Conservation (phyloP, 306 rosid genomes). For the Trifolium fragiferum region DNA sequence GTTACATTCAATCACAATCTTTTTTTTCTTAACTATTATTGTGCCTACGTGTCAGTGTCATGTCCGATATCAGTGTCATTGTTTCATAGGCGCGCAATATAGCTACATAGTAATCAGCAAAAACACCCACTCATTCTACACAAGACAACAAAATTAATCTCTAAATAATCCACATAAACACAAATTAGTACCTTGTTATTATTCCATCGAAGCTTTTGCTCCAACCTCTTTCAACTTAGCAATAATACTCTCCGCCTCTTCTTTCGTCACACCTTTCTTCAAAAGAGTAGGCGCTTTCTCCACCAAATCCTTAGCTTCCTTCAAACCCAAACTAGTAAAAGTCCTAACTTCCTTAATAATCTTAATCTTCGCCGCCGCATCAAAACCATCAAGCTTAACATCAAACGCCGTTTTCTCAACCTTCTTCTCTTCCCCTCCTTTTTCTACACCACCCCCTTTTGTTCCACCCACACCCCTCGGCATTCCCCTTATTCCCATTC, state of each 20-base stretch:
- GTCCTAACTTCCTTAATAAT: slow-evolving; percentile 91
- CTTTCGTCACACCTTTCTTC: slow-evolving; percentile 92
- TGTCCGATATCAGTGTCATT: background rate
- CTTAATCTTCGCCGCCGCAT: slow-evolving; percentile 80
- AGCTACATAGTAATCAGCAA: background rate
- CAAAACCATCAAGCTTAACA: slow-evolving; percentile 84
- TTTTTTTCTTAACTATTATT: background rate
- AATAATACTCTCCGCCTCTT: slow-evolving; percentile 79
- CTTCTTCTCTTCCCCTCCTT: slow-evolving; percentile 54
- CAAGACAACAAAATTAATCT: background rate
- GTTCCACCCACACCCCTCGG: slow-evolving; percentile 59
- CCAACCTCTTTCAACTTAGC: slow-evolving; percentile 92
- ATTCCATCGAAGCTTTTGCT: slow-evolving; percentile 86
- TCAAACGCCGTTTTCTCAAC: slow-evolving; percentile 89
- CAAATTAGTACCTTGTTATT: slow-evolving; percentile 58
- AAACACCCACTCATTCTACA: background rate
- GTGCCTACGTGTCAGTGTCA: background rate
- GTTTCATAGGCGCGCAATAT: background rate
- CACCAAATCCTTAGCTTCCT: slow-evolving; percentile 97
- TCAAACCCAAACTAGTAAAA: slow-evolving; percentile 90
- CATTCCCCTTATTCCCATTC: slow-evolving; percentile 60
- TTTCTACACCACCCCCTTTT: slow-evolving; percentile 22
- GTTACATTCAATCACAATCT: background rate
- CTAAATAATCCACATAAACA: background rate
- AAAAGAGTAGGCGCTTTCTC: slow-evolving; percentile 83